These are phyloP conservation scores for Clonostachys rosea DNA, from an alignment of 2,329 filamentous ascomycete species.

Conservation along the genomic window DNA sequence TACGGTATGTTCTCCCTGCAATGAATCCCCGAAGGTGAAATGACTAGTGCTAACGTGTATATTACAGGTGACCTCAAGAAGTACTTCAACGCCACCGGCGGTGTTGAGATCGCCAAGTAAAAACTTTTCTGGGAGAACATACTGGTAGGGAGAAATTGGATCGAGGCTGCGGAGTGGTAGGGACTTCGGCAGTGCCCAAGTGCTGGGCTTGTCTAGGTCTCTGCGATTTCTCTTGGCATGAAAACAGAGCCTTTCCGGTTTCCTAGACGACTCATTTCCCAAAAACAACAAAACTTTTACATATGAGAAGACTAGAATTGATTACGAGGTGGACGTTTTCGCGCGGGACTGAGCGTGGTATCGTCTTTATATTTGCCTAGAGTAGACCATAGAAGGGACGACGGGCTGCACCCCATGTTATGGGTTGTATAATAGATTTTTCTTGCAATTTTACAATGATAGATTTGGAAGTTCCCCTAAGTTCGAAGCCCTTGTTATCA, in stretches of 20 bases:
- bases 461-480: neutral
- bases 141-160: too few species aligned
- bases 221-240: neutral
- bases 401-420: constrained; percentile 9
- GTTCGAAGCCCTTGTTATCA: neutral
- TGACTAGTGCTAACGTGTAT: too few species aligned
- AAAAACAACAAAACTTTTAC: neutral
- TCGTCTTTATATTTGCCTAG: constrained; percentile 8
- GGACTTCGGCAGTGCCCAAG: neutral
- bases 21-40: neutral
- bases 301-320: neutral
- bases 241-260: neutral
- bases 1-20: constrained; percentile 56
- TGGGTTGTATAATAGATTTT: constrained; percentile 23
- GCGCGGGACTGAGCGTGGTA: neutral
- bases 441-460: constrained; percentile 8
- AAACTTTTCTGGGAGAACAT: too few species aligned
- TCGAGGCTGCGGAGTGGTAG: neutral
- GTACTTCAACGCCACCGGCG: constrained; percentile 65
- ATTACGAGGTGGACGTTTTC: too few species aligned
- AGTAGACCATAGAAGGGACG: constrained; percentile 13
- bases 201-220: neutral
- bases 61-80: constrained; percentile 53
- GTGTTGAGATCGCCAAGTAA: constrained; percentile 41
- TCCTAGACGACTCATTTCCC: neutral